Percentiles rank a stretch among this genome's conserved stretches.
Evolutionary conservation across 306 rosid genomes (phyloP).

Genomic region (Lathyrus oleraceus): DNA sequence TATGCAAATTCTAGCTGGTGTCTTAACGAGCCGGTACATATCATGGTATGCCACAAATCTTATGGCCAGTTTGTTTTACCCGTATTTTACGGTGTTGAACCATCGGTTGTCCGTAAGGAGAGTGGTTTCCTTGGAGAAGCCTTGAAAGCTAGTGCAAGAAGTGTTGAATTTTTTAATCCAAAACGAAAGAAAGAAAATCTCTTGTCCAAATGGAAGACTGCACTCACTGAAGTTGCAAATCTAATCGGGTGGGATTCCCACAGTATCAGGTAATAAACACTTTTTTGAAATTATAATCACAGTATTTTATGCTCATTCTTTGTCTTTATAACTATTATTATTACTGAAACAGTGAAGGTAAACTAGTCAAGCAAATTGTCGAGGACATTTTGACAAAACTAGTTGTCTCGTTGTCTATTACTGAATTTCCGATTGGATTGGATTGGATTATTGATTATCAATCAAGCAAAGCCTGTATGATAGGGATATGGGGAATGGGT

Average conservation of each 20-base stretch:
- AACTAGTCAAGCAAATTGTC: neutral
- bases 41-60: neutral
- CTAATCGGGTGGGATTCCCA: neutral
- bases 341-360: neutral
- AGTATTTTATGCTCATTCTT: neutral
- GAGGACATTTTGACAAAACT: neutral
- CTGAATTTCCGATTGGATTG: slow-evolving; percentile 19
- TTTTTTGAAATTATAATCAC: neutral
- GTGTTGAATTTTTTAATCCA: too few relatives aligned
- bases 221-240: neutral
- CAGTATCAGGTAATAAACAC: neutral
- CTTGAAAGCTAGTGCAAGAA: neutral
- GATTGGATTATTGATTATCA: neutral
- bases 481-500: slow-evolving; percentile 40
- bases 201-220: neutral
- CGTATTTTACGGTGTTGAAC: neutral
- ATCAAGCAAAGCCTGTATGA: neutral
- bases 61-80: neutral
- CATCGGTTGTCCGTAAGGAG: neutral
- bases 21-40: slow-evolving; percentile 4
- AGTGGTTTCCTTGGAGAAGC: neutral
- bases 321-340: neutral
- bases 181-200: too few relatives aligned
- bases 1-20: slow-evolving; percentile 32
- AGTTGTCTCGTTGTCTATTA: neutral